These are phyloP conservation scores for Cinnamomum chago DNA, from an alignment of 164 flowering plant genomes.

Conservation along the genomic window DNA sequence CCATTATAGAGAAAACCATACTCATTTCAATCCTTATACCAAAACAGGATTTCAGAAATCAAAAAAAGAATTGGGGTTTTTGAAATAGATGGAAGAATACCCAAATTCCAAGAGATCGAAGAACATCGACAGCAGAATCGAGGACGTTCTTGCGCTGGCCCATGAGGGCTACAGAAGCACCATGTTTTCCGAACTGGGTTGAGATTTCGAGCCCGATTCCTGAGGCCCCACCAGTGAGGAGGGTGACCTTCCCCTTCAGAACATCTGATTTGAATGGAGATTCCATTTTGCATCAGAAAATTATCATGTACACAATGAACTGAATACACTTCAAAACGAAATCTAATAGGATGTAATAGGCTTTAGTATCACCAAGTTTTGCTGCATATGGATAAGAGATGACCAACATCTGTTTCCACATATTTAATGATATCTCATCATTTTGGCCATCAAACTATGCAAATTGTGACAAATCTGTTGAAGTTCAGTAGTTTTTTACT, in stretches of 20 bases:
- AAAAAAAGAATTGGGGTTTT: not conserved
- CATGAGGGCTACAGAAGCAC: conserved; percentile 81
- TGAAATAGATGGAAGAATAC: conserved; percentile 17
- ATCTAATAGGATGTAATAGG: no score
- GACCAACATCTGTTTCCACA: no score
- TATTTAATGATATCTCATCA: no score
- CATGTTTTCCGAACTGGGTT: conserved; percentile 73
- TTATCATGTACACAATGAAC: no score
- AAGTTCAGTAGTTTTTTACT: no score
- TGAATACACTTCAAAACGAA: no score
- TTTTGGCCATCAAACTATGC: no score
- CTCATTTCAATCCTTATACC: not conserved
- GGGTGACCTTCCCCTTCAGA: conserved; percentile 66
- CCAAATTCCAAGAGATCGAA: conserved; percentile 55
- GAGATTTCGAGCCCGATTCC: conserved; percentile 84
- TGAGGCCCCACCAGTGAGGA: conserved; percentile 83
- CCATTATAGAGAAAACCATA: no score
- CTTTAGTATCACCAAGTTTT: no score
- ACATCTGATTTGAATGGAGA: conserved; percentile 70
- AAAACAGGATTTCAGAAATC: not conserved
- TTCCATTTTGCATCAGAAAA: no score
- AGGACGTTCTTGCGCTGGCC: conserved; percentile 74
- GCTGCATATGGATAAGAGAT: no score
- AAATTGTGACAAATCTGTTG: no score
- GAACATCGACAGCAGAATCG: conserved; percentile 64